Evolutionary conservation across 257 asterid genomes (phyloP).

Genomic region (Coffea canephora): DNA sequence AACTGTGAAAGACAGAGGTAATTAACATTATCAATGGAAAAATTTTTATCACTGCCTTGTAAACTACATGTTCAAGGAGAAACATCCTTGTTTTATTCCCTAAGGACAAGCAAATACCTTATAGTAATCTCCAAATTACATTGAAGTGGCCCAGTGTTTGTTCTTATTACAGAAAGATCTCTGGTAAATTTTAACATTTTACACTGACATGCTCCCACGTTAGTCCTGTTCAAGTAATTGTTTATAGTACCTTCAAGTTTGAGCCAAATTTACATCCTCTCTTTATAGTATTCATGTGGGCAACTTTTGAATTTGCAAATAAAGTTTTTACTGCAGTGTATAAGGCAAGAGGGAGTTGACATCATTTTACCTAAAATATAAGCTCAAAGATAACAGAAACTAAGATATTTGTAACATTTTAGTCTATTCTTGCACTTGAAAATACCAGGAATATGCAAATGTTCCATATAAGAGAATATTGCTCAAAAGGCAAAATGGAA

Average conservation of each 20-base stretch:
- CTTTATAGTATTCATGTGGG: background rate
- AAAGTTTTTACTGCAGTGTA: background rate
- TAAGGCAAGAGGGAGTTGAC: background rate
- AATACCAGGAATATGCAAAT: background rate
- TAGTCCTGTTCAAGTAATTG: background rate
- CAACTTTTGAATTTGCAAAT: background rate
- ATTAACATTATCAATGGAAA: slow-evolving; percentile 30
- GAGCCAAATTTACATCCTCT: background rate
- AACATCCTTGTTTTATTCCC: slow-evolving; percentile 9
- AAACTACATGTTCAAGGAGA: slow-evolving; percentile 14
- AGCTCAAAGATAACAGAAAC: background rate
- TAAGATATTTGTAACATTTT: background rate
- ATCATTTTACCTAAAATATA: background rate
- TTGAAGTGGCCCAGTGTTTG: background rate
- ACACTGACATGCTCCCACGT: background rate
- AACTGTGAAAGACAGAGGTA: slow-evolving; percentile 18
- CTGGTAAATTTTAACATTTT: background rate
- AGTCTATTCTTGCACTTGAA: background rate
- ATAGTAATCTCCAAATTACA: background rate
- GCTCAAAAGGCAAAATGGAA: slow-evolving; percentile 35
- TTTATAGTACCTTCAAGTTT: background rate
- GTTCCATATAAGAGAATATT: slow-evolving; percentile 17
- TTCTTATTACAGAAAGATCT: background rate
- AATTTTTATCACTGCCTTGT: background rate
- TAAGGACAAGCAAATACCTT: slow-evolving; percentile 9